These are phyloP conservation scores for Populus hybrid DNA, from an alignment of 441 rosid species.

Conservation along the genomic window DNA sequence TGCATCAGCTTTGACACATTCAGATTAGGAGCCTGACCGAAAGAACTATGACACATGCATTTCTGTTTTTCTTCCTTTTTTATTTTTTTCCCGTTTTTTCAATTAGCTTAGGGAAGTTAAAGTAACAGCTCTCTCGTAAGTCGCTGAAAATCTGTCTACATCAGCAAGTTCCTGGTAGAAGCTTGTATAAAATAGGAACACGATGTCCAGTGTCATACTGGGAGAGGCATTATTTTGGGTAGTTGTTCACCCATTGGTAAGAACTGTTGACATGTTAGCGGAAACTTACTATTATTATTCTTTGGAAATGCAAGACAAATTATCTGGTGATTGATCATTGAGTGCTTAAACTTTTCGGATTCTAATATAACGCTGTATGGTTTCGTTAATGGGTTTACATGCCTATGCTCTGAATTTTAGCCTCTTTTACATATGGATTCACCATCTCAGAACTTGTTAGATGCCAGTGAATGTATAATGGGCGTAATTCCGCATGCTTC, in stretches of 20 bases:
- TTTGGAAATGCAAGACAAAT: slow-evolving; percentile 19
- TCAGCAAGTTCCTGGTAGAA: slow-evolving; percentile 22
- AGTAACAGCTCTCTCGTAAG: not conserved
- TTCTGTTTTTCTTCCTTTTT: not conserved
- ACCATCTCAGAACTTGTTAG: not conserved
- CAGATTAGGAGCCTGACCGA: slow-evolving; percentile 25
- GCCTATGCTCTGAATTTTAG: not conserved
- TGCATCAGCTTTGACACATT: slow-evolving; percentile 24
- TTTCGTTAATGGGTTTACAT: not conserved
- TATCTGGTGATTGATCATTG: not conserved
- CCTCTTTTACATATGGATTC: not conserved
- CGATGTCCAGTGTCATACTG: slow-evolving; percentile 9
- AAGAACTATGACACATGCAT: slow-evolving; percentile 3
- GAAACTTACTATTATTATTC: slow-evolving; percentile 7
- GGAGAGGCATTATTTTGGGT: slow-evolving; percentile 25
- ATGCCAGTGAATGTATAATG: not conserved
- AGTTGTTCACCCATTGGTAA: slow-evolving; percentile 1
- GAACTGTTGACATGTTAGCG: slow-evolving; percentile 13
- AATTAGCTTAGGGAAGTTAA: slow-evolving; percentile 20
- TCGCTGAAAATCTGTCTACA: slow-evolving; percentile 1
- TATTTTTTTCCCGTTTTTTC: not conserved
- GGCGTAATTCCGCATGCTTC: not conserved
- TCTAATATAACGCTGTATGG: not conserved
- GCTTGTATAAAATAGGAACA: slow-evolving; percentile 33
- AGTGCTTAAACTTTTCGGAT: not conserved